Base-by-base conservation (phyloP, 2,329 filamentous ascomycete genomes). In the Microsporum audouinii region DNA sequence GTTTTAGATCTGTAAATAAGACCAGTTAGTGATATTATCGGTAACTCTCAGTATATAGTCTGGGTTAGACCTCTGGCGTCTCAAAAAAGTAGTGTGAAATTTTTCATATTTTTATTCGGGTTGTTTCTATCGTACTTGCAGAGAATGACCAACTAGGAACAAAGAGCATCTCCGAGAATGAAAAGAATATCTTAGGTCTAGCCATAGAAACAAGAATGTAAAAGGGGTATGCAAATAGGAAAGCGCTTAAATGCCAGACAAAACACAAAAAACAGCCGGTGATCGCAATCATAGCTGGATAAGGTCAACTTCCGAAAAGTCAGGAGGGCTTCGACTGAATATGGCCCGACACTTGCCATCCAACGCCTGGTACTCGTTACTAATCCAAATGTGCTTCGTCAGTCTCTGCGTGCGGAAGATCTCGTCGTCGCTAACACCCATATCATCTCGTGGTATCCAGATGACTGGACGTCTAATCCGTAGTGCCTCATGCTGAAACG, bases 391-490 rank as follows among this genome's bases (percentile, higher is more conserved):
- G 65, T 80, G 79, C 62, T 88, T 84, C 70, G 87, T 92, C 71
- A 91, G 88, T 56, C 81, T 79, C 65, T 86, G 82, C 5, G 91
- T 96, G 39, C 88, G 81, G 69, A 81, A 80, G 51, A 97, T 87
- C 77, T 99, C 94, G 67, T 97, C 92, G 67, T 95, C 90, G 66
- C 88, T 91, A 61, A 99, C 83, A 3, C 94, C 94, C 3, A 97
- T 75, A 66, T 94, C 88, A 70, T 99, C 94, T 8, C 87, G 84
- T 0, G 94, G 94, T 51, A 99, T 89, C 94, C 94, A 99, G 31
- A 99, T 86, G 0, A 89, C 89, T 0, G 94, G 94, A 59, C 91
- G 82, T 59, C 88, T 84, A 1, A 91, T 89, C 6, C 94, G 85
- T 41, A 96, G 79, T 0, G 94, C 94, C 38, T 86, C 86, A 70